A percentile compares a stretch with the other conserved stretches of the same genome.
Conservation (phyloP, 208 protist species). For the Porcisia hertigi region DNA sequence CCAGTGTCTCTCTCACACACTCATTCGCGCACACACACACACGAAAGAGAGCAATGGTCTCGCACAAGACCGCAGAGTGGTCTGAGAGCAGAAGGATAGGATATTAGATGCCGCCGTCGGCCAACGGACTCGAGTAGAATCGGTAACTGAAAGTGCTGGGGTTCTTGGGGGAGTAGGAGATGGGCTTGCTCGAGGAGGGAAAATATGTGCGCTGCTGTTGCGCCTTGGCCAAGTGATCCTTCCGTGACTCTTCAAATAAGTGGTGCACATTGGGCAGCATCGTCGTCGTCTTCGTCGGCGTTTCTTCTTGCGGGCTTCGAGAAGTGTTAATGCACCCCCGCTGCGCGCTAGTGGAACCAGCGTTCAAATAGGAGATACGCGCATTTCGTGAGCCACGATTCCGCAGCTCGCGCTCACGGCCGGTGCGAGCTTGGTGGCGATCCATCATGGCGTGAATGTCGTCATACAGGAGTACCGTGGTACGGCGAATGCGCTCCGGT, state of each 20-base stretch:
- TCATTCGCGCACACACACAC: not conserved
- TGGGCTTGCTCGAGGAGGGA: slow-evolving; percentile 31
- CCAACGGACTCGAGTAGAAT: slow-evolving; percentile 39
- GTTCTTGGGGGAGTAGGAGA: slow-evolving; percentile 42
- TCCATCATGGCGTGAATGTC: slow-evolving; percentile 70
- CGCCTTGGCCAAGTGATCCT: slow-evolving; percentile 50
- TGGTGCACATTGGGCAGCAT: slow-evolving; percentile 58
- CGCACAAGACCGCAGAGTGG: not conserved
- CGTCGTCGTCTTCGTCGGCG: too few relatives aligned
- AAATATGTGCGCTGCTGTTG: slow-evolving; percentile 53
- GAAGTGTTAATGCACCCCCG: not conserved
- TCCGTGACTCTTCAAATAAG: slow-evolving; percentile 71
- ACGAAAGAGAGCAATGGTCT: not conserved
- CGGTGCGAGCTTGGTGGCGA: slow-evolving; percentile 43
- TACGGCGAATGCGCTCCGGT: slow-evolving; percentile 61
- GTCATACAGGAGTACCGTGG: slow-evolving; percentile 48
- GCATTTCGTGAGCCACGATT: slow-evolving; percentile 26
- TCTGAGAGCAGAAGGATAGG: not conserved
- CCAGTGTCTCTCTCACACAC: not conserved
- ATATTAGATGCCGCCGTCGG: not conserved
- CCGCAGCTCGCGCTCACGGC: slow-evolving; percentile 55
- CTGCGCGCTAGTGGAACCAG: not conserved
- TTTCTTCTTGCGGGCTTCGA: not conserved
- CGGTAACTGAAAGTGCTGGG: slow-evolving; percentile 68
- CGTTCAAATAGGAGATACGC: not conserved